Base-by-base conservation (phyloP, 164 flowering plant species). In the Vitis riparia region DNA sequence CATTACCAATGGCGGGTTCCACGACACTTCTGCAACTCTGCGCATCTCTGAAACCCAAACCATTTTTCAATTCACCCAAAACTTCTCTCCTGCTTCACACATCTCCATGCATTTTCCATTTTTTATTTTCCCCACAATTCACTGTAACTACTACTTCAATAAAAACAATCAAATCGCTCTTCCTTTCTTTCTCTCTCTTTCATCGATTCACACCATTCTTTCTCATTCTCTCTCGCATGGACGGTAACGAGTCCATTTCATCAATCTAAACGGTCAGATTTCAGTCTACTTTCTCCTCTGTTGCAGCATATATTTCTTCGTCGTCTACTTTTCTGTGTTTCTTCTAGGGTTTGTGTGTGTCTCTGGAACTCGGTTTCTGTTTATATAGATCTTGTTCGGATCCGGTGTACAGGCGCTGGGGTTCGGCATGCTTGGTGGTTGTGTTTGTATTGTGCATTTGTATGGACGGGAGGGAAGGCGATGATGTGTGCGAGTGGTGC, bases 231-330 rank as follows among this genome's bases (percentile, higher is more conserved):
- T 55, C 15, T 59, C 60, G 67, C 71, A 77, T 71, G 78, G 78
- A 76, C 78, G 77, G 74, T 64, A 63, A 55, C 51, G 51, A 67
- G 55, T 17, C 32, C 48, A 1, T 37, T 16, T 48, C 65, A 30
- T 56, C 68, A 44, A 60, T 65, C 58, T 72, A 74, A 68, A 80
- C 78, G 83, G 78, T 80, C 74, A 76, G 80, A 73, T 73, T 74
- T 66, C 61, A 44, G 2, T 56, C 48, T 10, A 16, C n/a, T 10
- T 37, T 51, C 52, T 23, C 12, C 60, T 19, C 30, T 19, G 27
- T n/a, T 49, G 19, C 23, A 44, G 47, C 64, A 15, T 67, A 59
- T 29, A 9, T 66, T 19, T 74, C 62, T 63, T 29, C 30, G 44
- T 37, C 44, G 44, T 37, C 44, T 37, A 3, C 6, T 37, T 37